Evolutionary conservation across 2,329 filamentous ascomycete species (phyloP), one percentile per base, ranked within the genome.

Genomic region (Venturia carpophila): DNA sequence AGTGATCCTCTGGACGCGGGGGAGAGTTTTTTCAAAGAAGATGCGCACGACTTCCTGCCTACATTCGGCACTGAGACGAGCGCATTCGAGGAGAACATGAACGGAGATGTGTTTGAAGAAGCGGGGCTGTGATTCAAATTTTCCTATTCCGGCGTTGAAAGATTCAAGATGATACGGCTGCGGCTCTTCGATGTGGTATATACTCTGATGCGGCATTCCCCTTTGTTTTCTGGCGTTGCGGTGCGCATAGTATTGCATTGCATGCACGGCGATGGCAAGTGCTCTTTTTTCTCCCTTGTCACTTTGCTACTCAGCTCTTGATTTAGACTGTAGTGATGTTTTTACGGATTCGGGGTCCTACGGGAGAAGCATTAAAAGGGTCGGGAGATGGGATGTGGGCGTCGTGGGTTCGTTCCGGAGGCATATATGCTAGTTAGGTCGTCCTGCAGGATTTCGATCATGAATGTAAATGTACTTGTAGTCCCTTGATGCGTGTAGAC

Each of bases 71-170:
- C 52, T 5, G 52, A 58, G 52, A 58, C 52, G 30, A 58, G 52
- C 52, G 30, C 52, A 27, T 58, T 58, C 30, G 52, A 58, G 52
- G 52, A 58, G 30, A 58, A 58, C 11, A 58, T 58, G 52, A 10
- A 27, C n/a, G 52, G 21, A 13, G 52, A 58, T 58, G 52, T 27
- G 7, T 58, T 58, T 37, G 52, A 24, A 58, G 52, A 58, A 10
- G 52, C 52, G 52, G 52, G 21, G 52, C n/a, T 58, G 15, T 58
- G 21, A 30, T 19, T 52, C 27, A 7, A 21, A 13, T 15, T 27
- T 13, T 34, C 30, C 30, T 27, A 27, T 27, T 5, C 21, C 13
- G 47, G 47, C 47, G 47, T 52, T 52, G 47, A 34, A 27, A 21
- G 21, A 27, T 15, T 11, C n/a, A 27, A 4, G 10, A 27, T 52